A percentile compares a stretch with the other conserved stretches of the same genome.
These are phyloP conservation scores for Scleroderma citrinum DNA, from an alignment of 768 basidiomycete genomes.

Conservation along the genomic window DNA sequence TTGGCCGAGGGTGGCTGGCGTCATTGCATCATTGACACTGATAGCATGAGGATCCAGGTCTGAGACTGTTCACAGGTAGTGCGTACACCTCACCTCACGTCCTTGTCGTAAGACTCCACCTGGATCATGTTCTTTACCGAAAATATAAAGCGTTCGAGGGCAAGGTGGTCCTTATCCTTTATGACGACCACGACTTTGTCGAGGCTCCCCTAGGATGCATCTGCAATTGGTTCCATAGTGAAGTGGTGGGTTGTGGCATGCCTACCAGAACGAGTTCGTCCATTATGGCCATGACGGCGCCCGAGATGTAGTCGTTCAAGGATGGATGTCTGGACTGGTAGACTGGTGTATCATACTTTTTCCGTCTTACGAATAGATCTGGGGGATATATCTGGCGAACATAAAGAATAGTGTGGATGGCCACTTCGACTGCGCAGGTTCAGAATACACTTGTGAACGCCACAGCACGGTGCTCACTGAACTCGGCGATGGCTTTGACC, in stretches of 20 bases:
- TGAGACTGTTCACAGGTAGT: constrained; percentile 1
- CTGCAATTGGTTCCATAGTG: neutral
- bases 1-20: constrained; percentile 54
- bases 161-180: constrained; percentile 71
- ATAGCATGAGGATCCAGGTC: neutral
- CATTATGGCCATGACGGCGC: constrained; percentile 73
- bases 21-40: constrained; percentile 73
- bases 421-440: constrained; percentile 72
- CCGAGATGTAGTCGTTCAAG: constrained; percentile 85
- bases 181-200: constrained; percentile 80
- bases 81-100: constrained; percentile 45
- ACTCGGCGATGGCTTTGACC: constrained; percentile 60
- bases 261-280: constrained; percentile 69
- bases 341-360: constrained; percentile 87
- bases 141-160: constrained; percentile 89
- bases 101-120: constrained; percentile 64
- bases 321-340: constrained; percentile 92
- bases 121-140: constrained; percentile 78
- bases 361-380: constrained; percentile 79
- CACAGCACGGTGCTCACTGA: constrained; percentile 43
- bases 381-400: constrained; percentile 87
- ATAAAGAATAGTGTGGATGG: constrained; percentile 88
- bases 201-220: constrained; percentile 55
- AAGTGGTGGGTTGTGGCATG: neutral
- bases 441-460: neutral